Conservation (phyloP, 495 filamentous ascomycete species). For the Pseudotulostoma volvatum region DNA sequence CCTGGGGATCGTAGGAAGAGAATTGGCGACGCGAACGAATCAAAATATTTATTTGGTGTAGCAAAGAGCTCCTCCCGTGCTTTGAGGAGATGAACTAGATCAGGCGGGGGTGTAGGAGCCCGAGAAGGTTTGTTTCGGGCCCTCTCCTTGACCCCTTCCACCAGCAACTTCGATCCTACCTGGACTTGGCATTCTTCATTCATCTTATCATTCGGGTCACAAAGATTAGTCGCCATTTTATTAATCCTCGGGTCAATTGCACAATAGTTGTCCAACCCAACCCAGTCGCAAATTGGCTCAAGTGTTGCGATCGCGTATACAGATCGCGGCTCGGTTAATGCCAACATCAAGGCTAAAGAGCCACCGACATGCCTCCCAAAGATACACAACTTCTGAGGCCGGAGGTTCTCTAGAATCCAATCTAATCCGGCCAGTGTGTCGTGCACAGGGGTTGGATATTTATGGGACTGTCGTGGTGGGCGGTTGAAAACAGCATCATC, state of each 20-base stretch:
- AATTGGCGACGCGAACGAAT: constrained; percentile 42
- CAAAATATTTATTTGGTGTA: constrained; percentile 34
- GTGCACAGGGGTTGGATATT: constrained; percentile 26
- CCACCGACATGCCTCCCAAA: constrained; percentile 40
- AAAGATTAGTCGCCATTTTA: background rate
- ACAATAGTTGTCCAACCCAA: constrained; percentile 23
- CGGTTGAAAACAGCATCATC: background rate
- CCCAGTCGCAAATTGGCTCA: constrained; percentile 28
- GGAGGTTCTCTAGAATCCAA: constrained; percentile 20
- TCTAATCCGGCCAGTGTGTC: constrained; percentile 26
- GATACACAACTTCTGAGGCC: constrained; percentile 24
- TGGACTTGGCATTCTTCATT: background rate
- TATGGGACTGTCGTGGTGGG: constrained; percentile 5
- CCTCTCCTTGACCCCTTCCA: constrained; percentile 4
- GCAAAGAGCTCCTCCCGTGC: constrained; percentile 28
- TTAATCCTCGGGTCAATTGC: constrained; percentile 1
- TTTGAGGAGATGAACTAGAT: constrained; percentile 21
- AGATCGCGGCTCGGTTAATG: constrained; percentile 37
- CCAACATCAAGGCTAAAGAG: constrained; percentile 39
- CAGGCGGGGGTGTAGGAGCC: constrained; percentile 13
- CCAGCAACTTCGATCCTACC: background rate
- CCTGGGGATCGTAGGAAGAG: constrained; percentile 39
- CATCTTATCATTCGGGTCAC: background rate
- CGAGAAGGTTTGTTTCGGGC: constrained; percentile 1
- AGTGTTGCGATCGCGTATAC: constrained; percentile 20